Conservation (phyloP, 176 grass and related monocot genomes). For the Miscanthus lutarioriparius region DNA sequence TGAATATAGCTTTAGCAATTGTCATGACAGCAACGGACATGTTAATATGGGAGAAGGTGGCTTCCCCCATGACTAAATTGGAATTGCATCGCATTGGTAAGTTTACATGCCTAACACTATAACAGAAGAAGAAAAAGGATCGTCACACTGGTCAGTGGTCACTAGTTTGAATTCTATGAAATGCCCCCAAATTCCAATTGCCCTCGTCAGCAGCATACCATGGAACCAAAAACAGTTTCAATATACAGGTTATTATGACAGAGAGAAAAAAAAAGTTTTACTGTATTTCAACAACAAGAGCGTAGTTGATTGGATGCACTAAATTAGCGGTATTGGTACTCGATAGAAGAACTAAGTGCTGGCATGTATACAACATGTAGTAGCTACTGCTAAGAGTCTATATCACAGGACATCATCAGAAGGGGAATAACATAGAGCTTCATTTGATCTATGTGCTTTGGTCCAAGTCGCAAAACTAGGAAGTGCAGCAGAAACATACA, state of each 20-base stretch:
- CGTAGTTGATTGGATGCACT: slow-evolving; percentile 30
- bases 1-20: background rate
- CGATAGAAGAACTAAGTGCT: background rate
- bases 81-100: background rate
- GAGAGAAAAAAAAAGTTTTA: slow-evolving; percentile 1
- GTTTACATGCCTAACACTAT: background rate
- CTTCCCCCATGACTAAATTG: background rate
- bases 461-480: slow-evolving; percentile 44
- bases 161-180: slow-evolving; percentile 5
- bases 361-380: slow-evolving; percentile 36
- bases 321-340: slow-evolving; percentile 54
- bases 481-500: slow-evolving; percentile 36
- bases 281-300: slow-evolving; percentile 7
- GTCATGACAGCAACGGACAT: slow-evolving; percentile 4
- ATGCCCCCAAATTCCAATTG: background rate
- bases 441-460: slow-evolving; percentile 48
- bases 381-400: slow-evolving; percentile 33
- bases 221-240: slow-evolving; percentile 13
- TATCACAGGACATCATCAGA: slow-evolving; percentile 59
- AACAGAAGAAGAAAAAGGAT: background rate
- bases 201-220: background rate
- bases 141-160: background rate
- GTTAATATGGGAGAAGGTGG: background rate
- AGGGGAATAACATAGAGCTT: slow-evolving; percentile 12
- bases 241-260: slow-evolving; percentile 15